phyloP scores from a whole-genome alignment of 2,329 filamentous ascomycete species.

The Colletotrichum tamarilloi region DNA sequence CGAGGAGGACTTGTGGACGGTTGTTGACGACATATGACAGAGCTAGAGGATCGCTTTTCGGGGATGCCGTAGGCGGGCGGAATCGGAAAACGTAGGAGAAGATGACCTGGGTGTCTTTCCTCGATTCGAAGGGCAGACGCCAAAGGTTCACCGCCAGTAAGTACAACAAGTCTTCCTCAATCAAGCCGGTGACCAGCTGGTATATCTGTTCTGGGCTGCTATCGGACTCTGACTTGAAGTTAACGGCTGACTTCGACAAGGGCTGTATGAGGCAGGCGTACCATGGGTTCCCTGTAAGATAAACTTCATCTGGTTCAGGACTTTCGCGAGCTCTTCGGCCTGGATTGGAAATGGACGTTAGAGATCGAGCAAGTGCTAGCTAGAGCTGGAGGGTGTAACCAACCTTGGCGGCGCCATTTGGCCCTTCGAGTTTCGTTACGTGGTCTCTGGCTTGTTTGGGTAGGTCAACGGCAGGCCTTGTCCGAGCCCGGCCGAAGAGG shows the following conservation, averaged over 20 bases:
- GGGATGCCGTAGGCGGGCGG: constrained; percentile 75
- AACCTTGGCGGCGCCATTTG: constrained; percentile 61
- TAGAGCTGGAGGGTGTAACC: constrained; percentile 13
- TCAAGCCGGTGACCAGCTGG: constrained; percentile 84
- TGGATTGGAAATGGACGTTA: constrained; percentile 50
- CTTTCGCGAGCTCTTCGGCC: constrained; percentile 88
- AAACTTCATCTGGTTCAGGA: constrained; percentile 90
- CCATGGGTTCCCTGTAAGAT: constrained; percentile 93
- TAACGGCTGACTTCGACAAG: constrained; percentile 10
- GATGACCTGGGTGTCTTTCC: constrained; percentile 95
- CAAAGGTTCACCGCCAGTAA: constrained; percentile 85
- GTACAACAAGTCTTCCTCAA: constrained; percentile 90
- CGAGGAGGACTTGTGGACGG: constrained; percentile 86
- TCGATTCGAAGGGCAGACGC: constrained; percentile 91
- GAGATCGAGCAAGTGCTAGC: constrained; percentile 33
- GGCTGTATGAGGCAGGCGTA: constrained; percentile 49
- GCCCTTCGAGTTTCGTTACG: constrained; percentile 63
- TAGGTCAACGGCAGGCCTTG: constrained; percentile 63
- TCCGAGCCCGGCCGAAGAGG: constrained; percentile 64
- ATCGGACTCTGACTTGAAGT: constrained; percentile 75
- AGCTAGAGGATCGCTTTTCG: constrained; percentile 81
- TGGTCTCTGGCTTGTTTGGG: constrained; percentile 67
- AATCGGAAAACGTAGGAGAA: constrained; percentile 96
- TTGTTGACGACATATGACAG: constrained; percentile 90
- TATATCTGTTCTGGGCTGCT: constrained; percentile 88